Evolutionary conservation across 805 yeast species (phyloP).

Genomic region (Brettanomyces nanus): DNA sequence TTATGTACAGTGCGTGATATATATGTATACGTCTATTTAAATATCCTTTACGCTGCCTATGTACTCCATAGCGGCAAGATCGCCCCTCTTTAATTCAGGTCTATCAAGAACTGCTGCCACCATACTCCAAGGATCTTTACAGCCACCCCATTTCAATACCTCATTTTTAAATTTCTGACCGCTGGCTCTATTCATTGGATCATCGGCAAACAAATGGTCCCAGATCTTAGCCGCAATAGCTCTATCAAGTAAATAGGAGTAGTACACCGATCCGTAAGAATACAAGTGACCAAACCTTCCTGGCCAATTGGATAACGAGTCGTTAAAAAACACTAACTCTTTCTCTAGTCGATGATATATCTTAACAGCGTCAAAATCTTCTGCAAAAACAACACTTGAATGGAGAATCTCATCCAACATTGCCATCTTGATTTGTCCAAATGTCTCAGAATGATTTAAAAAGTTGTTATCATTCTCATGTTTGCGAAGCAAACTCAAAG

Average conservation of each 20-base stretch:
- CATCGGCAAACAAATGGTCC: conserved; percentile 56
- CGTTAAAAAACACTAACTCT: conserved; percentile 54
- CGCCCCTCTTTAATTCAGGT: conserved; percentile 57
- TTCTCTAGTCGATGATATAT: conserved; percentile 62
- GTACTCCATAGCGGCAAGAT: conserved; percentile 56
- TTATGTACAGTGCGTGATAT: conserved; percentile 1
- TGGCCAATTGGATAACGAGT: conserved; percentile 74
- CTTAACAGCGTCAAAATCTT: conserved; percentile 46
- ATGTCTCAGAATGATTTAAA: conserved; percentile 64
- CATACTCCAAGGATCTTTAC: conserved; percentile 81
- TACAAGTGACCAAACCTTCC: conserved; percentile 90
- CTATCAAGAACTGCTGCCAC: conserved; percentile 70
- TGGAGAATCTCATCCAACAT: conserved; percentile 79
- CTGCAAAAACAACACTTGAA: conserved; percentile 30
- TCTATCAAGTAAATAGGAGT: conserved; percentile 83
- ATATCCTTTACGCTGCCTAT: conserved; percentile 27
- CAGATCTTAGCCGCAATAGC: conserved; percentile 88
- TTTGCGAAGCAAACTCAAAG: conserved; percentile 32
- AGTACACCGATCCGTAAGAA: conserved; percentile 91
- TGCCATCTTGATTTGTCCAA: conserved; percentile 86
- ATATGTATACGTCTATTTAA: background rate
- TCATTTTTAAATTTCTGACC: conserved; percentile 68
- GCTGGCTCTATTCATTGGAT: conserved; percentile 64
- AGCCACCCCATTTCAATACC: conserved; percentile 89
- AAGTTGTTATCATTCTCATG: conserved; percentile 44